Evolutionary conservation across 176 grass and related monocot genomes (phyloP).

Genomic region (Melocanna baccifera): DNA sequence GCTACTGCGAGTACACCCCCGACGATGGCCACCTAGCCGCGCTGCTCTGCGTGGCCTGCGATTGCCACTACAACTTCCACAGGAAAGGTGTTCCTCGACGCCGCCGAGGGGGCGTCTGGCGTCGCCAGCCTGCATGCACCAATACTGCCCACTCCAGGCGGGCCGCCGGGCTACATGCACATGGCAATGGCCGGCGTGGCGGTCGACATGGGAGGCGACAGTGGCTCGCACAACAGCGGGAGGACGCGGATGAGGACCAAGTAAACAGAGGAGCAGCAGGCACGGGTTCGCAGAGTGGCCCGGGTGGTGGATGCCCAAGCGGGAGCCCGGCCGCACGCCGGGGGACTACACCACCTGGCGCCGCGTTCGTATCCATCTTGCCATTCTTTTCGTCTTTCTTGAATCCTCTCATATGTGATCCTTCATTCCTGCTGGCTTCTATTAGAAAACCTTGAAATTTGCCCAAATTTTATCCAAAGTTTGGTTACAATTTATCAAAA

Average conservation of each 20-base stretch:
- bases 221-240: background rate
- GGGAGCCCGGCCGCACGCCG: slow-evolving; percentile 45
- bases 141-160: slow-evolving; percentile 30
- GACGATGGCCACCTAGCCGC: slow-evolving; percentile 43
- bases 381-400: no score
- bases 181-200: slow-evolving; percentile 1
- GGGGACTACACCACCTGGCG: slow-evolving; percentile 5
- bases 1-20: slow-evolving; percentile 87
- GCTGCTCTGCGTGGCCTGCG: slow-evolving; percentile 68
- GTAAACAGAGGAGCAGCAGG: slow-evolving; percentile 84
- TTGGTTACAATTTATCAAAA: no score
- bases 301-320: slow-evolving; percentile 82
- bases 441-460: no score
- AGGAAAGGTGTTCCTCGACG: slow-evolving; percentile 54
- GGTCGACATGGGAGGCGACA: background rate
- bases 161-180: slow-evolving; percentile 45
- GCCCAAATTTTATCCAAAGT: no score
- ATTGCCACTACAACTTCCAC: slow-evolving; percentile 91
- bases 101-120: background rate
- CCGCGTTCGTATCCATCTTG: no score
- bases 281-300: slow-evolving; percentile 69
- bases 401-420: no score
- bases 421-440: no score
- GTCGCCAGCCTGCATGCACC: slow-evolving; percentile 6
- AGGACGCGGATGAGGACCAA: slow-evolving; percentile 71